Base-by-base conservation (phyloP, 371 early-diverging fungal genomes). In the Mortierella sp. region DNA sequence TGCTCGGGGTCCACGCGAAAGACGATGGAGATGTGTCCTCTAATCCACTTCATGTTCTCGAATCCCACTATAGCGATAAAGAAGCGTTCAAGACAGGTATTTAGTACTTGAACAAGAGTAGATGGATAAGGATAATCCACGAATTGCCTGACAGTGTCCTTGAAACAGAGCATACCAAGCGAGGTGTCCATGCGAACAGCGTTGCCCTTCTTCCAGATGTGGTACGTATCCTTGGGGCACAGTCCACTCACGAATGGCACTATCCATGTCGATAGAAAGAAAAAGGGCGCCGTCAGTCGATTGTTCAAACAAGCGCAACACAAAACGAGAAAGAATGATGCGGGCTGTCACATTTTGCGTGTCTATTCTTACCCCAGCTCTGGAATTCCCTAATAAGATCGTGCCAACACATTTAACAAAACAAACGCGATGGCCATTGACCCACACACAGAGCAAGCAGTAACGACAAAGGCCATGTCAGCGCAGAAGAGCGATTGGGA, bases 131-230 rank as follows among this genome's bases (percentile, higher is more conserved):
- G 5, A 43, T 43, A 55, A 9, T 31, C 16, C 37, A 28, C 34
- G 14, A 16, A 44, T 26, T 74, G 21, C 24, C 26, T 16, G 71
- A 26, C 44, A 48, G 13, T 26, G n/a, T 54, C 51, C 1, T 34
- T 16, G 14, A 51, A 19, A 21, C 57, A 6, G 0, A n/a, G 26
- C 37, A 67, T 84, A 81, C 85, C 85, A 14, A 85, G 82, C 24
- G 86, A 85, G 6, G 86, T 85, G 57, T 85, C 86, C 86, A 85
- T 85, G 71, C 86, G 81, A 6, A 85, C 86, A 19, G 82, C 75
- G 48, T 85, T 81, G 75, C 86, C 86, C 59, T 81, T 85, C 72
- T 85, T 85, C 86, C 86, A 85, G 64, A 85, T 85, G 57, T 85
- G 86, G 75, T 85, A 85, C 11, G 86, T 85, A 44, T 85, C 86